Base-by-base conservation (phyloP, 495 filamentous ascomycete genomes). In the Parachaetomium inaequale region DNA sequence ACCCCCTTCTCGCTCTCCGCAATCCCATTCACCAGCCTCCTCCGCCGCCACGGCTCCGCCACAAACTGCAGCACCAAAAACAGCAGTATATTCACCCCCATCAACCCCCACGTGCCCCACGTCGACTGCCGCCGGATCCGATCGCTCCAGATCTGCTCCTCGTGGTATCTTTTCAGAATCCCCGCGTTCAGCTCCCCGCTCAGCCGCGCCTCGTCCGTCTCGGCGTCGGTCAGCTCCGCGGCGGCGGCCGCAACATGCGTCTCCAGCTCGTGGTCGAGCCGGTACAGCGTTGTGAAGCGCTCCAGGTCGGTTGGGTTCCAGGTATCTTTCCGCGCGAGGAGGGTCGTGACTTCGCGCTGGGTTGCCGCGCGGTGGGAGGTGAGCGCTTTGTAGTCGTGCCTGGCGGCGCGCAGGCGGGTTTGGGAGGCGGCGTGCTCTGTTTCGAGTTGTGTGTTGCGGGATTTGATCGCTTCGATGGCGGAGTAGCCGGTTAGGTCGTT, bases 111-210 rank as follows among this genome's bases (percentile, higher is more conserved):
- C 3, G 94, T 98, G 25, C 94, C 92, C 94, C 94, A 98, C 6
- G 94, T 98, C 66, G 87, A 91, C 84, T 96, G 96, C 61, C 94
- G 80, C 45, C 94, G 83, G 71, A 98, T 98, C 70, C 96, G 94
- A 70, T 98, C 94, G 67, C 89, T 93, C 94, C 94, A 98, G 50
- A 98, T 96, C 79, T 98, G 94, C 76, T 98, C 94, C 75, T 98
- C 94, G 76, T 98, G 94, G 76, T 98, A 98, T 29, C 94, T 86
- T 31, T 87, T 87, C 34, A 97, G 78, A 61, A 98, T 97, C 38
- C 83, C 84, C 42, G 86, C 84, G 70, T 86, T 90, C 51, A 98
- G 77, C 68, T 85, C 82, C 8, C 85, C 81, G 28, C 86, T 82
- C 2, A 91, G 84, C 50, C 90, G 86, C 75, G 94, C 88, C 14